Evolutionary conservation across 2,329 filamentous ascomycete genomes (phyloP).

Genomic region (Calonectria ilicicola): DNA sequence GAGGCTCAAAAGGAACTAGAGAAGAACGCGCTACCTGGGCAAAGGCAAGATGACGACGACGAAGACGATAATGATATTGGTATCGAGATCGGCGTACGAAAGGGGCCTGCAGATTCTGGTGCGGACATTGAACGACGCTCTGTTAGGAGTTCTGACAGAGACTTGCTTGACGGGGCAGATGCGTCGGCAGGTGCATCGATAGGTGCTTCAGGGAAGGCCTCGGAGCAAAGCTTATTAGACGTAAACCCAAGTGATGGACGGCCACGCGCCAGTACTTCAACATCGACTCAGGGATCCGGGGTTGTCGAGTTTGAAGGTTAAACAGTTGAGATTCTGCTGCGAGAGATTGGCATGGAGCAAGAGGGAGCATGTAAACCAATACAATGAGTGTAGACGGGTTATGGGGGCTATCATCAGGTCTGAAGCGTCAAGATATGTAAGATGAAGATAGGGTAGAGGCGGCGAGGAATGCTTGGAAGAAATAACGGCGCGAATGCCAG

Average conservation of each 20-base stretch:
- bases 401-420: constrained; percentile 25
- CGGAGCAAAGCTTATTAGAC: constrained; percentile 51
- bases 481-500: constrained; percentile 27
- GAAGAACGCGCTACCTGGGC: constrained; percentile 77
- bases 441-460: constrained; percentile 8
- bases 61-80: constrained; percentile 72
- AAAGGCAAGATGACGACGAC: constrained; percentile 76
- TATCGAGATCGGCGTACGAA: constrained; percentile 56
- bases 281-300: constrained; percentile 47
- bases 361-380: constrained; percentile 30
- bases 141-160: constrained; percentile 75
- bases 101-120: constrained; percentile 50
- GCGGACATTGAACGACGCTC: constrained; percentile 72
- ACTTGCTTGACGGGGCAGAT: constrained; percentile 80
- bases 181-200: constrained; percentile 77
- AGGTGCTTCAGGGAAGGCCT: constrained; percentile 54
- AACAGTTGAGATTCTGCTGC: constrained; percentile 4
- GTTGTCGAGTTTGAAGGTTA: constrained; percentile 59
- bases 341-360: not conserved
- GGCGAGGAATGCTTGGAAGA: constrained; percentile 19
- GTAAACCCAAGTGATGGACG: constrained; percentile 43
- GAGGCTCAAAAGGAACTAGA: constrained; percentile 94
- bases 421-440: constrained; percentile 23
- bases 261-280: constrained; percentile 40
- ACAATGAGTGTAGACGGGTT: constrained; percentile 25